Percentiles rank a stretch among this genome's conserved stretches.
Evolutionary conservation across 192 early-diverging fungal species (phyloP).

Genomic region (Funneliformis mosseae): DNA sequence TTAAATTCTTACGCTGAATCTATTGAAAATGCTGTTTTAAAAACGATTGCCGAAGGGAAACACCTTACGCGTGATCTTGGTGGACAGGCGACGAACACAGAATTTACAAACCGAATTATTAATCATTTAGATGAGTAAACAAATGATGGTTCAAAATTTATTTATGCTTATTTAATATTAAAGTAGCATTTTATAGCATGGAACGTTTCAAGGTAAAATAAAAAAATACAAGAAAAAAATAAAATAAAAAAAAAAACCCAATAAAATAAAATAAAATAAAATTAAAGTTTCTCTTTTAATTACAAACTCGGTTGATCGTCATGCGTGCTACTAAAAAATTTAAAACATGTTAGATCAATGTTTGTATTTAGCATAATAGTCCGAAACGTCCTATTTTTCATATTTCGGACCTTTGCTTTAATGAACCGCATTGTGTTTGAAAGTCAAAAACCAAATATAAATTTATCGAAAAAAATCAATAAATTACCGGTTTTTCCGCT

Average conservation of each 20-base stretch:
- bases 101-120: slow-evolving; percentile 89
- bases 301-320: neutral
- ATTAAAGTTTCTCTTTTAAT: neutral
- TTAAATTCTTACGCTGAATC: slow-evolving; percentile 75
- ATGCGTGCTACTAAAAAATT: neutral
- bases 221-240: neutral
- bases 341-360: neutral
- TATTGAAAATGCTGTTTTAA: slow-evolving; percentile 91
- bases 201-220: neutral
- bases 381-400: neutral
- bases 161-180: neutral
- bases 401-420: neutral
- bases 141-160: neutral
- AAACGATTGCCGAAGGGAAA: slow-evolving; percentile 93
- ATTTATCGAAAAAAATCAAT: neutral
- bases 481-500: neutral
- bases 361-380: neutral
- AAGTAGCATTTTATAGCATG: no score
- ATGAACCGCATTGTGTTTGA: neutral
- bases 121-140: slow-evolving; percentile 45
- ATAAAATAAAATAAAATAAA: neutral
- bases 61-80: slow-evolving; percentile 89
- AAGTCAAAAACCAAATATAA: neutral
- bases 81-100: slow-evolving; percentile 77
- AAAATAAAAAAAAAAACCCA: no score